phyloP scores from a whole-genome alignment of 306 rosid species.

The Arachis stenosperma region DNA sequence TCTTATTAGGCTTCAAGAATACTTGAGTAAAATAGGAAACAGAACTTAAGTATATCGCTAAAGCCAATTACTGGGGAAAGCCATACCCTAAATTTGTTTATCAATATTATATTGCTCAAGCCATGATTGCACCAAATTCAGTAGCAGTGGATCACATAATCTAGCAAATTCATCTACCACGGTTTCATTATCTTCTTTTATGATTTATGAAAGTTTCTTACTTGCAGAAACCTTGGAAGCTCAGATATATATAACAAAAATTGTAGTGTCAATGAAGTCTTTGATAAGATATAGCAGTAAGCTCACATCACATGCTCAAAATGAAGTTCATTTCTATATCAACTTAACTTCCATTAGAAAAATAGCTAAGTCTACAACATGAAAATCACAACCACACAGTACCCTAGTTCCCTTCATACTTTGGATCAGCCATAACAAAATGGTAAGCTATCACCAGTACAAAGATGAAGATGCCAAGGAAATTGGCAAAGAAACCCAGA shows the following conservation, averaged over 20 bases:
- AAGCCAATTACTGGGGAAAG: neutral
- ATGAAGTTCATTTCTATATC: slow-evolving; percentile 32
- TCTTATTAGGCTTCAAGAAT: neutral
- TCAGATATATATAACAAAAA: neutral
- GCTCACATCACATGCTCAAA: neutral
- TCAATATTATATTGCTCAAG: neutral
- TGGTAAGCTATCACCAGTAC: slow-evolving; percentile 85
- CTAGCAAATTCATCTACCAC: neutral
- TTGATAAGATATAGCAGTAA: neutral
- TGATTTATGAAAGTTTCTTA: neutral
- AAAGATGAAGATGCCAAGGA: slow-evolving; percentile 84
- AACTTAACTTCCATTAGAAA: slow-evolving; percentile 38
- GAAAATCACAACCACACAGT: slow-evolving; percentile 34
- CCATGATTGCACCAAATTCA: neutral
- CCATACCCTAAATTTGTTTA: neutral
- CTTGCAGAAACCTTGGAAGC: neutral
- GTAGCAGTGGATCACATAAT: neutral
- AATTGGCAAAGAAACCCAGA: slow-evolving; percentile 92
- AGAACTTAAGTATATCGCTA: neutral
- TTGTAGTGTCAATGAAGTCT: neutral
- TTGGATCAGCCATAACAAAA: slow-evolving; percentile 87
- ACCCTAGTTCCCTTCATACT: slow-evolving; percentile 70
- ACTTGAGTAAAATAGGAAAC: neutral
- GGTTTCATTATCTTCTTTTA: neutral
- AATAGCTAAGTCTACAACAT: slow-evolving; percentile 44